Evolutionary conservation across 148 eudicot species (phyloP).

Genomic region (Spergularia marina): DNA sequence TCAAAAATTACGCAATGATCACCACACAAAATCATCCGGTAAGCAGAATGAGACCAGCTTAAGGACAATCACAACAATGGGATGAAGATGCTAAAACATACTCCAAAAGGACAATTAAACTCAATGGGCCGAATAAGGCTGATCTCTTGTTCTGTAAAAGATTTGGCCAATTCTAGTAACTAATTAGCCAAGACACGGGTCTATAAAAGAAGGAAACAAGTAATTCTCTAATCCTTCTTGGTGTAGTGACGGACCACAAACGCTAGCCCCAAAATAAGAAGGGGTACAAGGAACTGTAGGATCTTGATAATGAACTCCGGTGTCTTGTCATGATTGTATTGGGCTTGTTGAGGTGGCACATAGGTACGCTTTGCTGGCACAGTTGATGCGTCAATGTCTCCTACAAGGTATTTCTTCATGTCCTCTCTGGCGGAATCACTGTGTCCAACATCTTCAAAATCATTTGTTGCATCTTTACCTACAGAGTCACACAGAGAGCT

Average conservation of each 20-base stretch:
- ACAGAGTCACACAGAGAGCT: slow-evolving; percentile 8
- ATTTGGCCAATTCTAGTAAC: background rate
- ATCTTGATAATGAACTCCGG: slow-evolving; percentile 63
- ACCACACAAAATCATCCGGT: slow-evolving; percentile 8
- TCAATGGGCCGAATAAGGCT: background rate
- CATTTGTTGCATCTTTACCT: slow-evolving; percentile 87
- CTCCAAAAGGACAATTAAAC: background rate
- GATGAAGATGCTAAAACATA: slow-evolving; percentile 7
- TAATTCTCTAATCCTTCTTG: slow-evolving; percentile 51
- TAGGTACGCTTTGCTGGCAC: slow-evolving; percentile 54
- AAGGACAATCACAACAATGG: background rate
- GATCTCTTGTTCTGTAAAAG: slow-evolving; percentile 3
- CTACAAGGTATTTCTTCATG: slow-evolving; percentile 65
- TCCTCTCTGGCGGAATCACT: slow-evolving; percentile 68
- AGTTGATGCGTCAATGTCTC: slow-evolving; percentile 56
- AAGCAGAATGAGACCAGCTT: background rate
- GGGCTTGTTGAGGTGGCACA: slow-evolving; percentile 46
- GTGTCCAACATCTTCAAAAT: slow-evolving; percentile 86
- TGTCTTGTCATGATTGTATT: slow-evolving; percentile 55
- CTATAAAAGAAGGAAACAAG: slow-evolving; percentile 5
- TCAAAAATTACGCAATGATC: background rate
- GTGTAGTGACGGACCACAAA: slow-evolving; percentile 65
- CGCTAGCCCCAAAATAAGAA: slow-evolving; percentile 71
- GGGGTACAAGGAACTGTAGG: slow-evolving; percentile 66
- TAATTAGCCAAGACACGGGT: slow-evolving; percentile 1